These are phyloP conservation scores for Microthyrium microscopicum DNA, from an alignment of 2,329 filamentous ascomycete species.

Conservation along the genomic window DNA sequence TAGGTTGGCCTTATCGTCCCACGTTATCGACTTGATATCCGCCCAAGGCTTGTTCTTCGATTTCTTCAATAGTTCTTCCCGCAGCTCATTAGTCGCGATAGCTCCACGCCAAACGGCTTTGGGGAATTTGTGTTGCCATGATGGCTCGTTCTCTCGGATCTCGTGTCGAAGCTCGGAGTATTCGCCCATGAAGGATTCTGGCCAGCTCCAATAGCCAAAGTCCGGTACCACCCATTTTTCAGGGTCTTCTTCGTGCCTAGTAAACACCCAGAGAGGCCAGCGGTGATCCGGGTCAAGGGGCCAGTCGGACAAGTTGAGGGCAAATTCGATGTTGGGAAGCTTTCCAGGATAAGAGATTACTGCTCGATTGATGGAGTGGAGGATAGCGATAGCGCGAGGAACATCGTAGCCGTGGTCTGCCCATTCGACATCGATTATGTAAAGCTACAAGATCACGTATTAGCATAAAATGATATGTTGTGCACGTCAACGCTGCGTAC, in stretches of 20 bases:
- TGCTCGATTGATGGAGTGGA: slow-evolving; percentile 38
- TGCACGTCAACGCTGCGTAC: slow-evolving; percentile 6
- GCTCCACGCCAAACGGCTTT: slow-evolving; percentile 34
- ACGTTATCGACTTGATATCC: slow-evolving; percentile 20
- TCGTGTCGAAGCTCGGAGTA: slow-evolving; percentile 10
- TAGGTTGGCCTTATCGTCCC: slow-evolving; percentile 7
- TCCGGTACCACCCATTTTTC: slow-evolving; percentile 13
- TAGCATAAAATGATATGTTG: neutral
- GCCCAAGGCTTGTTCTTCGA: slow-evolving; percentile 28
- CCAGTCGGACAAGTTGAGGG: slow-evolving; percentile 28
- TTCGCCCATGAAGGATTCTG: slow-evolving; percentile 9
- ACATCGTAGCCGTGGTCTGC: slow-evolving; percentile 14
- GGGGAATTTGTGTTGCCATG: slow-evolving; percentile 21
- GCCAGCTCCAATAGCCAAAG: slow-evolving; percentile 12
- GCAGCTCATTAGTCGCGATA: slow-evolving; percentile 19
- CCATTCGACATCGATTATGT: slow-evolving; percentile 7
- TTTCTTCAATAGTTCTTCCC: slow-evolving; percentile 22
- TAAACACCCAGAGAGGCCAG: slow-evolving; percentile 10
- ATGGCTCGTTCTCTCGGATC: slow-evolving; percentile 15
- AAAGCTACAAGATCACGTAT: slow-evolving; percentile 12
- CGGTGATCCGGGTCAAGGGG: slow-evolving; percentile 3
- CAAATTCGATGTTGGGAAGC: slow-evolving; percentile 35
- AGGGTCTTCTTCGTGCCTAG: slow-evolving; percentile 8
- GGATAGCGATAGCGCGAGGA: slow-evolving; percentile 23
- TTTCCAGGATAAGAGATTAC: slow-evolving; percentile 32